These are phyloP conservation scores for Cytospora paraplurivora DNA, from an alignment of 2,329 filamentous ascomycete species.

Conservation along the genomic window DNA sequence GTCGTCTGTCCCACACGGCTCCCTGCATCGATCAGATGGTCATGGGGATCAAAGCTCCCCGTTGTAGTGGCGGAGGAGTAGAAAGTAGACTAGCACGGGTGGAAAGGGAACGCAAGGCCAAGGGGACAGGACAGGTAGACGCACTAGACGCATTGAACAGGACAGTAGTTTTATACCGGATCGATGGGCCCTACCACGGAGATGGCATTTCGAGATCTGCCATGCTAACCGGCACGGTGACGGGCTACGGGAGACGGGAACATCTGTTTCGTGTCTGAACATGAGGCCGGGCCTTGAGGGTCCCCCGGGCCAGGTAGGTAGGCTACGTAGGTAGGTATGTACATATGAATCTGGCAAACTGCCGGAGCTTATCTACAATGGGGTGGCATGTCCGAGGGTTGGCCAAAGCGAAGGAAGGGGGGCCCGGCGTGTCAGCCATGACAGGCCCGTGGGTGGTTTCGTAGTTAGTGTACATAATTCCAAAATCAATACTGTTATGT, in stretches of 20 bases:
- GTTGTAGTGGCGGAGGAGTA: too few species aligned
- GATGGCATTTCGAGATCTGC: neutral
- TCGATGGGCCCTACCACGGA: neutral
- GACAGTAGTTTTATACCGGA: neutral
- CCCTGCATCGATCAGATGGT: too few species aligned
- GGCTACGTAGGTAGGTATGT: too few species aligned
- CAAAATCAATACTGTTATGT: too few species aligned
- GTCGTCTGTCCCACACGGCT: neutral
- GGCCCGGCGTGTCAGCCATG: neutral
- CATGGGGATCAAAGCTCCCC: too few species aligned
- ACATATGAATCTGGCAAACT: neutral
- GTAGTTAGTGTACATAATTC: too few species aligned
- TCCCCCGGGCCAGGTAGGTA: too few species aligned
- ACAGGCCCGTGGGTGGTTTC: too few species aligned
- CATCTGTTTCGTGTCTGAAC: neutral
- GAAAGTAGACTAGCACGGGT: neutral
- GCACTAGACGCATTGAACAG: neutral
- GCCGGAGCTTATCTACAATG: slow-evolving; percentile 1
- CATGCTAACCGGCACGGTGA: neutral
- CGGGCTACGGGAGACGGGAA: neutral
- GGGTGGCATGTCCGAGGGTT: neutral
- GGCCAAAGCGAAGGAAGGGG: slow-evolving; percentile 1
- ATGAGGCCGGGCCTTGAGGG: neutral
- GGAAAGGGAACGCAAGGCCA: neutral
- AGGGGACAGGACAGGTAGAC: neutral